Evolutionary conservation across 345 rosid genomes (phyloP), one percentile per base, ranked within the genome.

Genomic region (Punica granatum): DNA sequence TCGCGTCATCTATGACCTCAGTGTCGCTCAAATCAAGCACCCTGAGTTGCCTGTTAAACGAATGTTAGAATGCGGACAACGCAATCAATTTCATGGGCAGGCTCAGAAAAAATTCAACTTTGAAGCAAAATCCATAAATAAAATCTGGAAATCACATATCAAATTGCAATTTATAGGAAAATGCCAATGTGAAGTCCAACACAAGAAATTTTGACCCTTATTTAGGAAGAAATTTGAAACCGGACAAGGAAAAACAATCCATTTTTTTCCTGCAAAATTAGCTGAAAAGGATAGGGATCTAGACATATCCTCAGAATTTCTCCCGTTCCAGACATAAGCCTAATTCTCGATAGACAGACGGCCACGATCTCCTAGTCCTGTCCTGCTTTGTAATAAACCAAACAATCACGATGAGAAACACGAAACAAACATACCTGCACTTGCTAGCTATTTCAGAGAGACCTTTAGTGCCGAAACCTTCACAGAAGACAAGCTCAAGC

Each of bases 391-490:
- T 62, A 36, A 35, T 26, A 62, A 34, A 19, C 16, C 12, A 19
- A 4, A 19, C 15, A 36, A 62, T 3, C 44, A 34, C 31, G 43
- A 62, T 56, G 26, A 13, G 31, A 34, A 31, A 34, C 9, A 25
- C 8, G 39, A 66, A 36, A 46, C 67, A 51, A 53, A 25, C 31
- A 25, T 28, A 92, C 96, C 92, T 90, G 95, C 96, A 92, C 74
- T 77, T 79, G 76, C 77, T 78, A 39, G 92, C 92, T 63, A 92
- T 78, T 48, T 79, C 14, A 56, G 92, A 85, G 8, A 92, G 85
- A 35, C 98, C 92, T 65, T 82, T 81, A 34, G 98, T 92, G 11
- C 96, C 91, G 67, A 92, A 92, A n/a, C 96, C 98, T 51, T 92
- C 95, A 65, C 98, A 92, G 74, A 95, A 87, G 49, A 90, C 78